Base-by-base conservation (phyloP, 2,329 filamentous ascomycete genomes). In the Aspergillus quadrilineatus region DNA sequence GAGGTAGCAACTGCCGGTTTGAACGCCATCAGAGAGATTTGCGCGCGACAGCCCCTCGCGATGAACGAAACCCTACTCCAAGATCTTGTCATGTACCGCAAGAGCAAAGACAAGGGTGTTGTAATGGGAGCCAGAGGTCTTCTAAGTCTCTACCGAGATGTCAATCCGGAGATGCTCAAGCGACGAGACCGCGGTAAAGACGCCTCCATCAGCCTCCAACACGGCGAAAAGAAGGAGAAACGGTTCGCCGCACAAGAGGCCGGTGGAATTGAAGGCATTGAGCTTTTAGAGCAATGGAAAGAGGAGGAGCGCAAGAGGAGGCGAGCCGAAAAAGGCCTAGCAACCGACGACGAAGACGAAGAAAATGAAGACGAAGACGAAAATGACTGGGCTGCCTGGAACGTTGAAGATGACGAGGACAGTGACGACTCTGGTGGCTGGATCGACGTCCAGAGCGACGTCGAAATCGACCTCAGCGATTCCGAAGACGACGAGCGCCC, bases 71-170 rank as follows among this genome's bases (percentile, higher is more conserved):
- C 92, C 0, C 77, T 99, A n/a, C 78, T 99, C 30, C 93, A 99
- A 73, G 94, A 99, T 79, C 77, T 99, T 51, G 92, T 97, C 8
- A 89, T 94, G 79, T 97, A 99, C 76, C 85, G 90, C 59, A 96
- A 95, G 80, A 96, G 90, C 70, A 99, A 99, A 72, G 94, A 99
- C 70, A 99, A 97, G 79, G 92, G 93, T 58, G 90, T 94, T n/a
- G 92, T 96, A 84, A 97, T 99, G 94, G 94, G 94, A 6, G 92
- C 93, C 12, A 93, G 94, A 73, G 93, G 94, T 61, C 79, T 99
- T 6, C 80, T 99, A 42, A 91, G 90, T 26, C 80, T 99, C 5
- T 99, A 96, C 78, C 83, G 94, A 64, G 92, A 97, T 69, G 89
- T 96, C 12, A 92, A 89, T 36, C 90, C 94, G 0, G 90, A 96